These are phyloP conservation scores for Trichoderma afroharzianum DNA, from an alignment of 2,329 filamentous ascomycete genomes.

Conservation along the genomic window DNA sequence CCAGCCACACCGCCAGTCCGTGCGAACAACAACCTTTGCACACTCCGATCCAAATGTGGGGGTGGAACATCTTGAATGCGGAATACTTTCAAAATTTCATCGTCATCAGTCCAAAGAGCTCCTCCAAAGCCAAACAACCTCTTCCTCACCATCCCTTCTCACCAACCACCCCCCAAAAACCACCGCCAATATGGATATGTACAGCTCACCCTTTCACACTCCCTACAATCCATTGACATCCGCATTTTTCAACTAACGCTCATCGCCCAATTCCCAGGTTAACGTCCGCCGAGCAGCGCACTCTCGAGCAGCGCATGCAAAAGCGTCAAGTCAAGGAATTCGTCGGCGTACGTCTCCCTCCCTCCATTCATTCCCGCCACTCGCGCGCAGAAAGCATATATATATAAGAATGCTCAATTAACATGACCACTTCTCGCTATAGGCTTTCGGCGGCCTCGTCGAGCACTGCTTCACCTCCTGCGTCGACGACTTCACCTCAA, in stretches of 20 bases:
- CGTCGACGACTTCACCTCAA: constrained; percentile 98
- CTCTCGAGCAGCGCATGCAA: constrained; percentile 92
- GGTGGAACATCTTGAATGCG: background rate
- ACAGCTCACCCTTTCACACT: background rate
- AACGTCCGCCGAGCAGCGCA: constrained; percentile 77
- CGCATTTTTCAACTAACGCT: background rate
- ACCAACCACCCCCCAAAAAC: background rate
- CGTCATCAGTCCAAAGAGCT: constrained; percentile 3
- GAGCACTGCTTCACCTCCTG: constrained; percentile 95
- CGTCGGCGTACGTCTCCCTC: constrained; percentile 70
- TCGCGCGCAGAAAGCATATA: background rate
- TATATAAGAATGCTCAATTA: background rate
- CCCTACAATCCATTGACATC: no score
- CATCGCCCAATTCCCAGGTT: constrained; percentile 45
- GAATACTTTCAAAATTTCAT: constrained; percentile 19
- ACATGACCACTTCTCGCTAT: background rate
- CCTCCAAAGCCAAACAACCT: background rate
- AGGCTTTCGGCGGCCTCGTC: constrained; percentile 47
- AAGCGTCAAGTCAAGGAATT: constrained; percentile 99
- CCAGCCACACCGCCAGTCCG: background rate
- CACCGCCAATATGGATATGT: constrained; percentile 31
- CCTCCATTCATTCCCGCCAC: background rate
- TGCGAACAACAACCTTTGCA: background rate
- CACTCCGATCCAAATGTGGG: constrained; percentile 1
- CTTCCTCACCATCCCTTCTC: background rate